These are phyloP conservation scores for Mycena galopus DNA, from an alignment of 768 basidiomycete genomes.

Conservation along the genomic window DNA sequence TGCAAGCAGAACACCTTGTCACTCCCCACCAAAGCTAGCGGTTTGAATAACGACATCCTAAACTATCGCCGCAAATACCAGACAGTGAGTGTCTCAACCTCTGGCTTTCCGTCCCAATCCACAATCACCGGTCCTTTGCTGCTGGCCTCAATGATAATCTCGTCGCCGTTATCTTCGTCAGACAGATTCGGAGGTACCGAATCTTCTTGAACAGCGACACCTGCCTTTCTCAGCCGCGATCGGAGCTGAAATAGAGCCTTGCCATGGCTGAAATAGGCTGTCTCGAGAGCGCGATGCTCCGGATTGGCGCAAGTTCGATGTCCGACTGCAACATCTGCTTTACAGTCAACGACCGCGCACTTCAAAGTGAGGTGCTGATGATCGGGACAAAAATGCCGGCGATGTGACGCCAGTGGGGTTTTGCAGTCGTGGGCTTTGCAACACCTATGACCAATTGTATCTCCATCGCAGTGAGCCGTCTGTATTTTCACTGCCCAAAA, in stretches of 20 bases:
- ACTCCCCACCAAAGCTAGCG: no score
- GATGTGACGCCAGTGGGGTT: slow-evolving; percentile 13
- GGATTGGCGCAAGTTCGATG: slow-evolving; percentile 29
- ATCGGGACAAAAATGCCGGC: slow-evolving; percentile 20
- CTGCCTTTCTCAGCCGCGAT: slow-evolving; percentile 15
- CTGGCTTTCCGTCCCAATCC: slow-evolving; percentile 23
- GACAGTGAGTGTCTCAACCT: no score
- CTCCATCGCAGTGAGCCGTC: slow-evolving; percentile 22
- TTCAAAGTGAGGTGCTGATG: slow-evolving; percentile 14
- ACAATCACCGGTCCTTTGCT: background rate
- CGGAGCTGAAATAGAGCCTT: slow-evolving; percentile 34
- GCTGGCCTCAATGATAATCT: slow-evolving; percentile 7
- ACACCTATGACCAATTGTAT: slow-evolving; percentile 30
- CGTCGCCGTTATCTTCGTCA: slow-evolving; percentile 5
- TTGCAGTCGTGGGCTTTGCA: slow-evolving; percentile 37
- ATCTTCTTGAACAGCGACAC: slow-evolving; percentile 11
- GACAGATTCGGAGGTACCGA: background rate
- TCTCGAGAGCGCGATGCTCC: slow-evolving; percentile 27
- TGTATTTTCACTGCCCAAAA: slow-evolving; percentile 13
- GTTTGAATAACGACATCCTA: no score
- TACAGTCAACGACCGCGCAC: slow-evolving; percentile 5
- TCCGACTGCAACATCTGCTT: background rate
- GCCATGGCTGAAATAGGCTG: slow-evolving; percentile 9
- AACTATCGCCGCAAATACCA: no score
- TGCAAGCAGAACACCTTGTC: no score